Evolutionary conservation across 257 asterid genomes (phyloP), one percentile per base, ranked within the genome.

Genomic region (Nicotiana knightiana): DNA sequence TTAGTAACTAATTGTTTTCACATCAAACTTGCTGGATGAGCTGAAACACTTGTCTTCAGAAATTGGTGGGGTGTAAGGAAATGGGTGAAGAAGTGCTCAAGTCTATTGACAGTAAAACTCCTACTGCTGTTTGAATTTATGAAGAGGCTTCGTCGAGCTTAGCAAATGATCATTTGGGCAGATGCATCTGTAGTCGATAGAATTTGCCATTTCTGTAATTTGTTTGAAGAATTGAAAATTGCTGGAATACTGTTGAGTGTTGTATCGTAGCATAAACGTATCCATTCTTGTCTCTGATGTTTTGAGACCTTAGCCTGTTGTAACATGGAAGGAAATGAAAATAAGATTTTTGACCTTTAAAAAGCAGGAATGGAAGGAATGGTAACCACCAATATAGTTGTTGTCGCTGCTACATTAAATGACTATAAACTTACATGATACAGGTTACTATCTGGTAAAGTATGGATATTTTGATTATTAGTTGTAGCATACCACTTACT

Each of bases 71-170:
- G 7, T 96, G 99, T 96, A 91, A 87, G 85, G 96, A 93, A 90
- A 96, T 96, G 96, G 99, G 98, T 8, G 97, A 96, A 82, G 92
- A 92, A 90, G 98, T 96, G 58, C 79, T 96, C 86, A 93, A 93
- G 92, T 93, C 99, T 21, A 89, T 96, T 6, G 97, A 89, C 48
- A 75, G 89, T 32, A 90, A 89, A 85, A 89, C 83, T 53, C 91
- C 89, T n/a, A 87, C 90, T 48, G 78, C 90, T 10, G 87, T 73
- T 73, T 73, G 48, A 73, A 48, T 7, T 26, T 73, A 15, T 73
- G 13, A 48, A 21, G 58, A 73, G 53, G 62, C 43, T 51, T 73
- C 43, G 0, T 48, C 8, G 79, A 46, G 79, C 62, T 48, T 17
- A 73, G 33, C 26, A 48, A 24, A 73, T 48, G 62, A 73, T 73